Conservation (phyloP, 768 basidiomycete genomes). For the Aureoboletus auriporus region DNA sequence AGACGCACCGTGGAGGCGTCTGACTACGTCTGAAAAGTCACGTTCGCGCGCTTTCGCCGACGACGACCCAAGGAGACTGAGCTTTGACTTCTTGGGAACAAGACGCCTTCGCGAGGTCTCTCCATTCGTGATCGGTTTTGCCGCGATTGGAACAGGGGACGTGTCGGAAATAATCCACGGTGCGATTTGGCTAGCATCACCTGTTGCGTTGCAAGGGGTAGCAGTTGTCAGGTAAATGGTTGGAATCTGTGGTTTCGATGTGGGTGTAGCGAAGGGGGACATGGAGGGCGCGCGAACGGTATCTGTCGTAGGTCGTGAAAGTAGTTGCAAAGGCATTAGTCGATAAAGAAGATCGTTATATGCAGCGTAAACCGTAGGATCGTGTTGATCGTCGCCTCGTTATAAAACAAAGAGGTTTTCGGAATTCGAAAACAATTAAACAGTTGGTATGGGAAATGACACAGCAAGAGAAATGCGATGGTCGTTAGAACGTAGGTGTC, state of each 20-base stretch:
- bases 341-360: constrained; percentile 22
- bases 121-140: constrained; percentile 16
- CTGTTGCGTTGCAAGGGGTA: constrained; percentile 49
- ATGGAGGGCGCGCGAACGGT: constrained; percentile 22
- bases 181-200: constrained; percentile 24
- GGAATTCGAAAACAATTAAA: constrained; percentile 15
- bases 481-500: constrained; percentile 23
- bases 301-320: constrained; percentile 28
- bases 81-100: constrained; percentile 72
- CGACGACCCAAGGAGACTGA: constrained; percentile 40
- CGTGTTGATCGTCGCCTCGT: constrained; percentile 22
- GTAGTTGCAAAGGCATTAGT: constrained; percentile 29
- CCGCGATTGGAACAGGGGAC: constrained; percentile 24
- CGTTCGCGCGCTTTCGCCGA: constrained; percentile 29
- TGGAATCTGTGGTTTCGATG: constrained; percentile 38
- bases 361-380: constrained; percentile 13
- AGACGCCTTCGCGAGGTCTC: constrained; percentile 42
- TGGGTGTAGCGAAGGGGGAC: constrained; percentile 26
- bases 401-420: constrained; percentile 19
- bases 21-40: constrained; percentile 60
- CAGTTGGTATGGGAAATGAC: neutral
- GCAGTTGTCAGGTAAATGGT: constrained; percentile 70
- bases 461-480: neutral
- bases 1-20: constrained; percentile 39
- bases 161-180: constrained; percentile 19